Evolutionary conservation across 2,329 filamentous ascomycete species (phyloP).

Genomic region (Helminthosporium solani): DNA sequence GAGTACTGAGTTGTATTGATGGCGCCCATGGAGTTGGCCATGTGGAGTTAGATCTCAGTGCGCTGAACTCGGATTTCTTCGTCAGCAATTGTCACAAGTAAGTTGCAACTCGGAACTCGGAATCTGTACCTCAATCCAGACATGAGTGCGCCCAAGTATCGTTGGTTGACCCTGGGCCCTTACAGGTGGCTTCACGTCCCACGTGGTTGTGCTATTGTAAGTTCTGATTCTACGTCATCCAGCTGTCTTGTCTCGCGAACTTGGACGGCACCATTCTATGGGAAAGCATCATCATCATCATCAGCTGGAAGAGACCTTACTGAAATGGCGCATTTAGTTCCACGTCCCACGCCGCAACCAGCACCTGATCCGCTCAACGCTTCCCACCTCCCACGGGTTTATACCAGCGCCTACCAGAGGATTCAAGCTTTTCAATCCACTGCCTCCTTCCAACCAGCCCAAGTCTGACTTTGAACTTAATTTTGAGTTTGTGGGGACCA

Average conservation of each 20-base stretch:
- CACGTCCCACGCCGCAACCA: slow-evolving; percentile 79
- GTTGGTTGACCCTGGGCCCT: background rate
- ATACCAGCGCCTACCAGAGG: slow-evolving; percentile 48
- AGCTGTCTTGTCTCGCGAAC: background rate
- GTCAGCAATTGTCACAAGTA: slow-evolving; percentile 66
- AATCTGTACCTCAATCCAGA: background rate
- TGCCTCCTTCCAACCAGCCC: slow-evolving; percentile 16
- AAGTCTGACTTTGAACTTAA: slow-evolving; percentile 65
- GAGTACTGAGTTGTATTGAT: slow-evolving; percentile 74
- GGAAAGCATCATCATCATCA: no score
- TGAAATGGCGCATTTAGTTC: slow-evolving; percentile 44
- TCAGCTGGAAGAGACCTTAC: no score
- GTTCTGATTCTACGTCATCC: background rate
- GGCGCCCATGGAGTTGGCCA: slow-evolving; percentile 84
- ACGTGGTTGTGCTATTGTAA: slow-evolving; percentile 68
- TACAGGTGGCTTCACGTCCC: slow-evolving; percentile 76
- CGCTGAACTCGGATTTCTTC: slow-evolving; percentile 79
- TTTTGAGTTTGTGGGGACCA: slow-evolving; percentile 76
- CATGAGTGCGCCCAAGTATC: no score
- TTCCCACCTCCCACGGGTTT: slow-evolving; percentile 83
- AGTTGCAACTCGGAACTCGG: slow-evolving; percentile 4
- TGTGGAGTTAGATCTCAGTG: slow-evolving; percentile 66
- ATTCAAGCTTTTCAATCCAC: slow-evolving; percentile 9
- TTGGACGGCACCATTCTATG: no score
- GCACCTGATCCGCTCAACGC: slow-evolving; percentile 66